phyloP scores from a whole-genome alignment of 2,329 filamentous ascomycete genomes.

The Lecanicillium sp. region DNA sequence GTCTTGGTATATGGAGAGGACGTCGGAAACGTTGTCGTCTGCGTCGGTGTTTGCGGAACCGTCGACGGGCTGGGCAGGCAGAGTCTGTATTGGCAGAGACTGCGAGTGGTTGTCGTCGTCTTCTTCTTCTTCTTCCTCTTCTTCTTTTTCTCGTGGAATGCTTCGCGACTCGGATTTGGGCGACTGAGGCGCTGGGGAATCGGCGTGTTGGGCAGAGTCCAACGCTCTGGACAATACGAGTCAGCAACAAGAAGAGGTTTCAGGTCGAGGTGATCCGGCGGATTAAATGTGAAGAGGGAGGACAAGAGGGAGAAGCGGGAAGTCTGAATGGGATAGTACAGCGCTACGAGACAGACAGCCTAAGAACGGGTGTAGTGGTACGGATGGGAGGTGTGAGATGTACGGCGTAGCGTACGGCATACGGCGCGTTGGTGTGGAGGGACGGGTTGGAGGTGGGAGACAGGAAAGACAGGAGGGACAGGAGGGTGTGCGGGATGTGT shows the following conservation, averaged over 20 bases:
- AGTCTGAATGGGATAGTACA: too few relatives aligned
- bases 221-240: conserved; percentile 23
- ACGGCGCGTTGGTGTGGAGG: too few relatives aligned
- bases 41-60: background rate
- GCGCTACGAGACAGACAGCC: too few relatives aligned
- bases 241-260: conserved; percentile 20
- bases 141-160: too few relatives aligned
- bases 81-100: too few relatives aligned
- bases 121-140: too few relatives aligned
- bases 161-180: conserved; percentile 26
- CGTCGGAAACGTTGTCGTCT: conserved; percentile 28
- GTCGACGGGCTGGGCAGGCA: background rate
- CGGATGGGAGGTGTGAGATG: too few relatives aligned
- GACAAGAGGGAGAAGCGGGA: background rate
- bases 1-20: conserved; percentile 39
- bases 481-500: background rate
- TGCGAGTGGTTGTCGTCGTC: too few relatives aligned
- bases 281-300: background rate
- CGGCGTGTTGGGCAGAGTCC: conserved; percentile 14
- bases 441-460: too few relatives aligned
- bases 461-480: too few relatives aligned
- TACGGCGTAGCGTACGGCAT: too few relatives aligned
- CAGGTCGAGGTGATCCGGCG: background rate
- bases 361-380: too few relatives aligned
- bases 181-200: background rate